Conservation (phyloP, 2,329 filamentous ascomycete species). For the Pochonia chlamydosporia region DNA sequence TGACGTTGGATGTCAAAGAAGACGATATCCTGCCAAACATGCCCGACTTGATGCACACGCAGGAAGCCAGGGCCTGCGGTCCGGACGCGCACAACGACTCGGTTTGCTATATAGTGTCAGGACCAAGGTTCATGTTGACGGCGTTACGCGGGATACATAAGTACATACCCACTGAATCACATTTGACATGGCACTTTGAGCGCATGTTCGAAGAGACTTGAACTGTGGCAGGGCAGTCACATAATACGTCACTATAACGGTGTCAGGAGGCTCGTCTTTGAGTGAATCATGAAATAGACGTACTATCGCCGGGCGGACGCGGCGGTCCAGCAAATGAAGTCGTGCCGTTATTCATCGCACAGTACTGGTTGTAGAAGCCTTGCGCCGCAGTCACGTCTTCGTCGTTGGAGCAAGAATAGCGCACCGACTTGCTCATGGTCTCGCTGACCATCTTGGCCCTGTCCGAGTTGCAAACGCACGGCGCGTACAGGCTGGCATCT, state of each 20-base stretch:
- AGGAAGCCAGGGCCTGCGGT: conserved; percentile 45
- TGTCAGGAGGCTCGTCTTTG: too few relatives aligned
- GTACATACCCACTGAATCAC: conserved; percentile 34
- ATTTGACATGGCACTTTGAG: conserved; percentile 35
- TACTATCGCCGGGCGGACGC: conserved; percentile 45
- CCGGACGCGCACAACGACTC: conserved; percentile 37
- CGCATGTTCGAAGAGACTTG: conserved; percentile 38
- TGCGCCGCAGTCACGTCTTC: conserved; percentile 42
- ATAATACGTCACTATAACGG: conserved; percentile 42
- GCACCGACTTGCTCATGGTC: conserved; percentile 36
- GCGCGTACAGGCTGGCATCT: conserved; percentile 36
- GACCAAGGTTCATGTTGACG: too few relatives aligned
- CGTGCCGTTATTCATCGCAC: conserved; percentile 42
- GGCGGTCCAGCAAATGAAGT: conserved; percentile 40
- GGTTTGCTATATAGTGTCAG: conserved; percentile 21
- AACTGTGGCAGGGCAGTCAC: conserved; percentile 45
- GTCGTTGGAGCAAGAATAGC: conserved; percentile 38
- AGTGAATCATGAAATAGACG: conserved; percentile 22
- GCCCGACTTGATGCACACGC: conserved; percentile 44
- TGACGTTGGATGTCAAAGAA: conserved; percentile 37
- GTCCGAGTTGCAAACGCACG: conserved; percentile 46
- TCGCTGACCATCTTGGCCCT: conserved; percentile 39
- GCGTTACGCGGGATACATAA: too few relatives aligned
- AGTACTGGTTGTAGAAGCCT: conserved; percentile 46
- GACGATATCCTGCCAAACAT: conserved; percentile 38